These are phyloP conservation scores for Lactarius pseudohatsudake DNA, from an alignment of 768 basidiomycete genomes.

Conservation along the genomic window DNA sequence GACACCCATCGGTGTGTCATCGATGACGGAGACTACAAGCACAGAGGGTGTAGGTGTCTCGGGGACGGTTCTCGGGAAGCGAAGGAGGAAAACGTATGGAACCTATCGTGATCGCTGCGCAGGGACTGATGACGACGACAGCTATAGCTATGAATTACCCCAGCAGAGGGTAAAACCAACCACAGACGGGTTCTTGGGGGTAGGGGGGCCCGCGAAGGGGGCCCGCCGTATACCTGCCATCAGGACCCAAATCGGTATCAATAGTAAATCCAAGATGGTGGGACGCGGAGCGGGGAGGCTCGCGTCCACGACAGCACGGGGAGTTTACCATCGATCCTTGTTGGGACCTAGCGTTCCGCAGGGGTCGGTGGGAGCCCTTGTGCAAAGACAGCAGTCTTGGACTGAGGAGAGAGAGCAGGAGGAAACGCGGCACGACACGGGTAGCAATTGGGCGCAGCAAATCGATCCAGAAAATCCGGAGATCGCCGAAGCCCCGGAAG, in stretches of 20 bases:
- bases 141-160: not conserved
- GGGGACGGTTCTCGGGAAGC: not conserved
- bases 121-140: not conserved
- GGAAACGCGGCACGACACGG: not conserved
- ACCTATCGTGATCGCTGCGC: not conserved
- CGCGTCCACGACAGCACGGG: not conserved
- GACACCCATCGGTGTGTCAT: not conserved
- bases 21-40: not conserved
- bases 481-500: not conserved
- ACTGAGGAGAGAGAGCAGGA: constrained; percentile 5
- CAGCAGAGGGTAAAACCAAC: not conserved
- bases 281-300: constrained; percentile 15
- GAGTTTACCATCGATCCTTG: constrained; percentile 2
- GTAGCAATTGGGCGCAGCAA: not conserved
- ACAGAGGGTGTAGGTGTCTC: not conserved
- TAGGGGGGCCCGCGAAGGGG: not conserved
- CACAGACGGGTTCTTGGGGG: not conserved
- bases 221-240: not conserved
- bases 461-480: not conserved
- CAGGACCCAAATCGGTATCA: not conserved
- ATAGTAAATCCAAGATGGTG: not conserved
- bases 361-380: not conserved
- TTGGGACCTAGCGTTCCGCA: constrained; percentile 12
- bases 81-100: not conserved
- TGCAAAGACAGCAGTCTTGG: not conserved